Base-by-base conservation (phyloP, 1,284 basidiomycete genomes). In the Coniophora puteana region DNA sequence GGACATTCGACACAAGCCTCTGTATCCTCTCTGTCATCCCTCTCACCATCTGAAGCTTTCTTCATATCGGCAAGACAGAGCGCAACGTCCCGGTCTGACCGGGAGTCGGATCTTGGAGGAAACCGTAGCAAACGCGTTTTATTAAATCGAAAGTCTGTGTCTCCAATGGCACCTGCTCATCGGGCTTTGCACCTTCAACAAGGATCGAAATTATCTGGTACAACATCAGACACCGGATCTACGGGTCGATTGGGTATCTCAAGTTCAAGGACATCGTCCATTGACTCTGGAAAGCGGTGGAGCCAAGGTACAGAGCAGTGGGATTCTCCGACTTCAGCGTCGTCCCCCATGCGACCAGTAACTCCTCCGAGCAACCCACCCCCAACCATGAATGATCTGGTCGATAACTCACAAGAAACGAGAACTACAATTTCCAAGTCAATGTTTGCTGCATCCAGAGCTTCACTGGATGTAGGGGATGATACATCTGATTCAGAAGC, bases 81-180 rank as follows among this genome's bases (percentile, higher is more conserved):
- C 17, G 26, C 46, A 10, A 44, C 45, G 17, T 39, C 49, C 25
- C 65, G 66, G 27, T 72, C 69, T 17, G 78, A 76, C 31, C 65
- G 67, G 51, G 80, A 82, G 20, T 78, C 78, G 2, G 83, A 83
- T 26, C n/a, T n/a, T n/a, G 55, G 47, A 29, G 44, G 63, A 8
- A 81, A 82, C 54, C 68, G 83, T n/a, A n/a, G n/a, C n/a, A n/a
- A n/a, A 41, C 62, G 71, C 36, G 71, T 89, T 10, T 72, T 74
- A 17, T 52, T 89, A 22, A 81, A 82, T 53, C 75, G 81, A n/a
- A 69, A 71, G 46, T 76, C 80, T 8, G 57, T 83, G 6, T 87
- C 83, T 4, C 83, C 84, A 2, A 82, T 86, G 79, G 80, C 82
- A n/a, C 68, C 78, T 28, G 64, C 62, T 12, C 76, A 69, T 47